These are phyloP conservation scores for Saccharomycopsis fibuligera DNA, from an alignment of 805 yeast genomes.

Conservation along the genomic window DNA sequence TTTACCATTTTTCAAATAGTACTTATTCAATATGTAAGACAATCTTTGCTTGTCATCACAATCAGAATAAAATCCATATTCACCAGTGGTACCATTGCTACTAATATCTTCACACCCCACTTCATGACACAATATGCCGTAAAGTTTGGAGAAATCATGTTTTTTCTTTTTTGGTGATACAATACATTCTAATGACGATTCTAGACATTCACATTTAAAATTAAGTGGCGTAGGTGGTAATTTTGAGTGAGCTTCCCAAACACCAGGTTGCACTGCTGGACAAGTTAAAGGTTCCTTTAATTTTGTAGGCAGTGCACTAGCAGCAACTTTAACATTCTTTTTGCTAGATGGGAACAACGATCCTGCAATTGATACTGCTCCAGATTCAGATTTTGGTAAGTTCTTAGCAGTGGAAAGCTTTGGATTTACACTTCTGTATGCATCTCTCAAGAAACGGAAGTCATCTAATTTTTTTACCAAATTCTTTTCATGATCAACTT, in stretches of 20 bases:
- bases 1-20: slow-evolving; percentile 27
- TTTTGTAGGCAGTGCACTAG: no score
- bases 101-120: slow-evolving; percentile 57
- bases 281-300: no score
- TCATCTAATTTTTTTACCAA: slow-evolving; percentile 57
- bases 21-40: slow-evolving; percentile 58
- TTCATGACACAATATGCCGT: slow-evolving; percentile 48
- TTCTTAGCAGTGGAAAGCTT: slow-evolving; percentile 29
- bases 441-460: slow-evolving; percentile 48
- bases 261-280: slow-evolving; percentile 39
- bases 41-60: slow-evolving; percentile 68
- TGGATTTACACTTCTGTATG: slow-evolving; percentile 50
- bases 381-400: neutral
- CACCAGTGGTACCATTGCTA: slow-evolving; percentile 57
- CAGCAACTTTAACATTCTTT: neutral
- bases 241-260: slow-evolving; percentile 62
- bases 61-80: slow-evolving; percentile 67
- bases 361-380: neutral
- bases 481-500: slow-evolving; percentile 36
- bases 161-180: slow-evolving; percentile 43
- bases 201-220: slow-evolving; percentile 58
- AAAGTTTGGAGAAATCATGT: slow-evolving; percentile 56
- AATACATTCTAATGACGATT: slow-evolving; percentile 49
- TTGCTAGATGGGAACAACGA: neutral
- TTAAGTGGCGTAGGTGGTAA: slow-evolving; percentile 77